A percentile compares a stretch with the other conserved stretches of the same genome.
Evolutionary conservation across 768 basidiomycete genomes (phyloP).

Genomic region (Tremella mesenterica): DNA sequence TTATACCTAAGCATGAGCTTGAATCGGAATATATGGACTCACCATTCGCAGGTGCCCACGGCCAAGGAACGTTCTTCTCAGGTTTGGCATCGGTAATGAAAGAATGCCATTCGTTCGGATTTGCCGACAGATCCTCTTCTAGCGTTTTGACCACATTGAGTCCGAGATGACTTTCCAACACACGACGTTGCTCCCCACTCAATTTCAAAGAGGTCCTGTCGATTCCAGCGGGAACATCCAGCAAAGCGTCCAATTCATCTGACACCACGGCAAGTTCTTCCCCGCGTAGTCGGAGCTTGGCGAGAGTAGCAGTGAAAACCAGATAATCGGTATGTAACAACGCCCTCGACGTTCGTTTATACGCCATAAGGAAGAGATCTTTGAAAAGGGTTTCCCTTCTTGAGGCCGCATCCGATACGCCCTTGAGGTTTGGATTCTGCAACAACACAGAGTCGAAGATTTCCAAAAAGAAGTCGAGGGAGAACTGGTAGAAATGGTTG

Average conservation of each 20-base stretch:
- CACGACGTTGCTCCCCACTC: constrained; percentile 36
- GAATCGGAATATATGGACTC: constrained; percentile 8
- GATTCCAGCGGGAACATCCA: constrained; percentile 51
- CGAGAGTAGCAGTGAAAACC: constrained; percentile 79
- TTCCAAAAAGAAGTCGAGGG: constrained; percentile 92
- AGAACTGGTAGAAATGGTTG: constrained; percentile 99
- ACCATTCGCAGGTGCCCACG: constrained; percentile 69
- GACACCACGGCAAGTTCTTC: constrained; percentile 46
- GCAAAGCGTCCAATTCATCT: constrained; percentile 83
- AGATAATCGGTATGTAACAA: constrained; percentile 82
- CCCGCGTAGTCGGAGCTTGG: constrained; percentile 76
- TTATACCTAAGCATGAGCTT: constrained; percentile 49
- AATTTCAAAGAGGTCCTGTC: constrained; percentile 47
- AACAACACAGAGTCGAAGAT: constrained; percentile 93
- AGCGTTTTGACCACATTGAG: constrained; percentile 14
- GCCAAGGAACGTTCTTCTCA: constrained; percentile 61
- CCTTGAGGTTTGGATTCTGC: constrained; percentile 80
- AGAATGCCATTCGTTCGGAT: constrained; percentile 60
- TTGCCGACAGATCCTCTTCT: constrained; percentile 12
- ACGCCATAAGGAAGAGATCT: constrained; percentile 82
- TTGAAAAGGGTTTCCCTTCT: constrained; percentile 73
- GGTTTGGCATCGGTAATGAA: constrained; percentile 64
- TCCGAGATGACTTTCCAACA: constrained; percentile 13
- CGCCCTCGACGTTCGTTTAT: constrained; percentile 79
- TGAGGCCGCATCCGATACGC: constrained; percentile 60